phyloP scores from a whole-genome alignment of 495 filamentous ascomycete species.

The Pseudotulostoma volvatum region DNA sequence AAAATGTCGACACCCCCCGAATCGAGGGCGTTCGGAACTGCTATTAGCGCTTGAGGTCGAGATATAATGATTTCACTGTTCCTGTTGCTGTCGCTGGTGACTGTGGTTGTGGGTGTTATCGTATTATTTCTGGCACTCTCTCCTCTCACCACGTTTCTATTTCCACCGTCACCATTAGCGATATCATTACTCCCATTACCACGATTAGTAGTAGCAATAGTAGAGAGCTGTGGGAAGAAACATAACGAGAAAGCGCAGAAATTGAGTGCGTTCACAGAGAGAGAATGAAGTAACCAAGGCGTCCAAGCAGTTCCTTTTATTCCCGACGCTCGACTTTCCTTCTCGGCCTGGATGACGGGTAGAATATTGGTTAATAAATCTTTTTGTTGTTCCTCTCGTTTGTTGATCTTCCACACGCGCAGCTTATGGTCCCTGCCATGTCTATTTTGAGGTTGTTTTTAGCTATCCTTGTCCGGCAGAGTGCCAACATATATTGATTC shows the following conservation, averaged over 20 bases:
- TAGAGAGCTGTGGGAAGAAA: too few relatives aligned
- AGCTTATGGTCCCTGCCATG: constrained; percentile 86
- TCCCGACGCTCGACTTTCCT: constrained; percentile 7
- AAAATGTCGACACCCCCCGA: constrained; percentile 78
- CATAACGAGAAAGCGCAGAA: constrained; percentile 81
- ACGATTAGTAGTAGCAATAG: too few relatives aligned
- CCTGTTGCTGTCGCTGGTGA: neutral
- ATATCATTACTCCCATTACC: too few relatives aligned
- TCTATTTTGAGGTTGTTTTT: too few relatives aligned
- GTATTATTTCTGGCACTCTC: too few relatives aligned
- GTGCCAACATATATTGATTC: too few relatives aligned
- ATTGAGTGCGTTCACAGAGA: constrained; percentile 85
- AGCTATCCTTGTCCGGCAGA: too few relatives aligned
- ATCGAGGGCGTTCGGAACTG: constrained; percentile 59
- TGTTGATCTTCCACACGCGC: constrained; percentile 61
- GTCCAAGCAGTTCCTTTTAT: constrained; percentile 27
- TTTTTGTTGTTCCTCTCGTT: constrained; percentile 58
- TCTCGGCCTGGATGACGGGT: constrained; percentile 43
- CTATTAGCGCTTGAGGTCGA: constrained; percentile 41
- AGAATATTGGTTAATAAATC: constrained; percentile 44
- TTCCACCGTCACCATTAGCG: neutral
- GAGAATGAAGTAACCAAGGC: constrained; percentile 72
- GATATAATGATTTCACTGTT: too few relatives aligned
- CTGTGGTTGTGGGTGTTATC: too few relatives aligned
- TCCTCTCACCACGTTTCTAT: too few relatives aligned